Conservation (phyloP, 257 asterid genomes). For the Solanum appendiculatum region DNA sequence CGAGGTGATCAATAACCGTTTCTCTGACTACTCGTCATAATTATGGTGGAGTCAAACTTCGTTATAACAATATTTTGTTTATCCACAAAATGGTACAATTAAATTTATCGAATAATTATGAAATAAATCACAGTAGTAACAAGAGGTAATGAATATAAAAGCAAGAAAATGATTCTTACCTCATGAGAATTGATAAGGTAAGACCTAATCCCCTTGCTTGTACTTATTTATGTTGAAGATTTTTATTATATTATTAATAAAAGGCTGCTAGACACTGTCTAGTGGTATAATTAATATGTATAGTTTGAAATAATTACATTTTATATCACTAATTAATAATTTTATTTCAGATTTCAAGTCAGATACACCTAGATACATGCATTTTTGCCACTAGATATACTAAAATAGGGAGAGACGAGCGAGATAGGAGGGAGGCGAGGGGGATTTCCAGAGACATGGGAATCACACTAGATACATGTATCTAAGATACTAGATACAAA, state of each 20-base stretch:
- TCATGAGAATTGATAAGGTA: too few species aligned
- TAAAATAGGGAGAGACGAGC: neutral
- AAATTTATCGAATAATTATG: neutral
- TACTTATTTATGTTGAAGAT: too few species aligned
- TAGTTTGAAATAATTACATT: too few species aligned
- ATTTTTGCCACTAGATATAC: too few species aligned
- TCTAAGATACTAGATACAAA: too few species aligned
- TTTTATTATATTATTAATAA: too few species aligned
- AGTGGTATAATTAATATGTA: too few species aligned
- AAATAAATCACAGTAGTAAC: neutral
- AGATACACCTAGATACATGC: neutral
- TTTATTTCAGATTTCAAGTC: neutral
- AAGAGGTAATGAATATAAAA: neutral
- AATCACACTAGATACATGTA: neutral
- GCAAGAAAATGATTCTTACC: too few species aligned
- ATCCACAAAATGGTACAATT: neutral
- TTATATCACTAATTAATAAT: neutral
- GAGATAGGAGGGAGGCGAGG: neutral
- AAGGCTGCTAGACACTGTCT: too few species aligned
- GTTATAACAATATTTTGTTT: too few species aligned
- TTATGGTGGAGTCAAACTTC: too few species aligned
- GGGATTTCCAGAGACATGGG: neutral
- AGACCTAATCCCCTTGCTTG: too few species aligned
- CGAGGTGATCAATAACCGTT: neutral
- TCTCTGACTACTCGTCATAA: neutral